Evolutionary conservation across 2,329 filamentous ascomycete species (phyloP), one percentile per base, ranked within the genome.

Genomic region (Cordyceps militaris): DNA sequence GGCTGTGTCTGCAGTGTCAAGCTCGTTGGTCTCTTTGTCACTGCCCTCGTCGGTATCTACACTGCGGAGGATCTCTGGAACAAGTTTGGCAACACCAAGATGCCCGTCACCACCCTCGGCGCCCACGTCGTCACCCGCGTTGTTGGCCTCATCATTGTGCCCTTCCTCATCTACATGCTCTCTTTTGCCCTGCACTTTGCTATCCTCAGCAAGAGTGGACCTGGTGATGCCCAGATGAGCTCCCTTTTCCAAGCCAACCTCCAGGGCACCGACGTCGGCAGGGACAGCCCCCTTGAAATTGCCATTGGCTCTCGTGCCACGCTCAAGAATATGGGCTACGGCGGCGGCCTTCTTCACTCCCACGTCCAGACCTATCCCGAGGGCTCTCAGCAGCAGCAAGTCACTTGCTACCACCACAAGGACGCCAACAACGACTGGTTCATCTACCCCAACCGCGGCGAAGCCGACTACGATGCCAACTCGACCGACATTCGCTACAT

Each of bases 391-490:
- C 94, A 99, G 75, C 95, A 99, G 74, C 94, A 99, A 72, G 87
- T 99, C 61, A 99, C 94, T 62, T 99, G 95, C 79, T 99, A 99
- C 75, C 94, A 99, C 75, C 94, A 99, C 80, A 99, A 99, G 73
- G 94, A 99, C 78, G 82, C 93, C 71, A 99, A 99, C 83, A 99
- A 99, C 72, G 94, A 99, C 72, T 99, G 94, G 94, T 96, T 95
- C 76, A 92, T 99, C 75, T 97, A 97, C 72, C 94, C 94, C 26
- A 96, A 93, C 76, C 89, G 95, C 62, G 74, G 79, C 56, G 83
- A 96, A 59, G 74, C 81, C 24, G 86, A 88, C 19, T 96, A 86
- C 67, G 80, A 92, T 66, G 74, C 83, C 4, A 85, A 89, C 60
- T 84, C 77, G n/a, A 63, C 65, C 6, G 80, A 85, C 59, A 84